phyloP scores from a whole-genome alignment of 805 yeast species.

The Ogataea dorogensis region DNA sequence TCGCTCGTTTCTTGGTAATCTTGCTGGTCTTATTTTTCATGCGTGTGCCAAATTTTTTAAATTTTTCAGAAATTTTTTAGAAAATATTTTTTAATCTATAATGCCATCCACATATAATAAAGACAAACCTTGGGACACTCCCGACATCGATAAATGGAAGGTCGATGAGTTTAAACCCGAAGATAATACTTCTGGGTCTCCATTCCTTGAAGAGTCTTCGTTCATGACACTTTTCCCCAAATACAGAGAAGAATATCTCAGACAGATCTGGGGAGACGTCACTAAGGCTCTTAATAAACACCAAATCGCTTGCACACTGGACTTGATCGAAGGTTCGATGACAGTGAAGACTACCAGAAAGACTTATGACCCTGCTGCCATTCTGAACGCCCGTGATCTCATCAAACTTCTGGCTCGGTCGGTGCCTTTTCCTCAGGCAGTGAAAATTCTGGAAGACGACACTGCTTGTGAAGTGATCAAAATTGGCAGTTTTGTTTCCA shows the following conservation, averaged over 20 bases:
- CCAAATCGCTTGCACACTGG: constrained; percentile 78
- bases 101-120: constrained; percentile 94
- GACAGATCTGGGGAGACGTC: constrained; percentile 91
- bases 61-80: constrained; percentile 5
- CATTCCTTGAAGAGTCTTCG: constrained; percentile 94
- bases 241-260: constrained; percentile 87
- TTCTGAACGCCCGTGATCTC: constrained; percentile 91
- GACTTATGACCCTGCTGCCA: constrained; percentile 91
- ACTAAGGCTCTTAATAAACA: constrained; percentile 72
- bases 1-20: constrained; percentile 6
- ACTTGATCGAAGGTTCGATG: constrained; percentile 96
- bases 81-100: constrained; percentile 3
- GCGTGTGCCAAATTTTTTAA: constrained; percentile 1
- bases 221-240: constrained; percentile 95
- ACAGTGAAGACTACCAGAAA: constrained; percentile 93
- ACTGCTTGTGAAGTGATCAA: constrained; percentile 94
- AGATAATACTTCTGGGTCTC: constrained; percentile 80
- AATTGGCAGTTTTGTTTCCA: constrained; percentile 84
- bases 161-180: constrained; percentile 85
- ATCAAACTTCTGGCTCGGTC: constrained; percentile 92
- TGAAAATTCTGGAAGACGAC: constrained; percentile 87
- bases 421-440: constrained; percentile 96
- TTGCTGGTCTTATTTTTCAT: constrained; percentile 6
- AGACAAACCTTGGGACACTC: constrained; percentile 98
- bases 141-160: constrained; percentile 91